Evolutionary conservation across 371 early-diverging fungal genomes (phyloP).

Genomic region (Apophysomyces elegans): DNA sequence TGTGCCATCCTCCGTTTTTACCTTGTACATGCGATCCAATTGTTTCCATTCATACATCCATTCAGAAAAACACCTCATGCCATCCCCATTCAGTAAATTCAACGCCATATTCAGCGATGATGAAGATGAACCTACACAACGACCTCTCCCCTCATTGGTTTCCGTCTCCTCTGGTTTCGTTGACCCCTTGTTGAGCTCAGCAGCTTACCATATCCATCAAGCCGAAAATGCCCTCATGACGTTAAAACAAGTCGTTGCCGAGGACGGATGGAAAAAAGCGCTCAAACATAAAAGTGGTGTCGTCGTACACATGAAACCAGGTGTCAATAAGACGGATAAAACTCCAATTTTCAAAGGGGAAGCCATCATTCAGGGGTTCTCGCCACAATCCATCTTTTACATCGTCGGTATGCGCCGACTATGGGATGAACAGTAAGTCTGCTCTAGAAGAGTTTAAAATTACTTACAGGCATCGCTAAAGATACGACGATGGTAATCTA

Average conservation of each 20-base stretch:
- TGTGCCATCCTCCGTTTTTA: conserved; percentile 1
- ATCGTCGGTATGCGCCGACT: conserved; percentile 69
- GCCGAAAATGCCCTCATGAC: conserved; percentile 48
- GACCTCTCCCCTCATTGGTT: conserved; percentile 13
- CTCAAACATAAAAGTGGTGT: conserved; percentile 72
- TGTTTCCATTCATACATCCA: background rate
- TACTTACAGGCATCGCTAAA: background rate
- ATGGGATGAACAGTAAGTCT: conserved; percentile 60
- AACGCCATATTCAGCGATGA: conserved; percentile 51
- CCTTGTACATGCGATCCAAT: conserved; percentile 1
- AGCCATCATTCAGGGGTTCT: conserved; percentile 62
- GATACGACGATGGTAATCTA: conserved; percentile 60
- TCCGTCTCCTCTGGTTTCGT: conserved; percentile 24
- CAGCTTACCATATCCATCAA: conserved; percentile 46
- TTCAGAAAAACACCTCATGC: conserved; percentile 3
- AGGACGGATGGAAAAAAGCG: conserved; percentile 71
- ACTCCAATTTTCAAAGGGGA: conserved; percentile 70
- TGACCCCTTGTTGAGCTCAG: conserved; percentile 40
- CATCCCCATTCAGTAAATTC: conserved; percentile 15
- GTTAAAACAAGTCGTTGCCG: conserved; percentile 44
- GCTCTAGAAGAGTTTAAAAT: background rate
- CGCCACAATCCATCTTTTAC: conserved; percentile 71
- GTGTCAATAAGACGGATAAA: conserved; percentile 49
- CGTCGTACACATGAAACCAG: conserved; percentile 61
- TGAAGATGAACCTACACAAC: conserved; percentile 37